Conservation (phyloP, 768 basidiomycete genomes). For the Punctularia strigosozonata region DNA sequence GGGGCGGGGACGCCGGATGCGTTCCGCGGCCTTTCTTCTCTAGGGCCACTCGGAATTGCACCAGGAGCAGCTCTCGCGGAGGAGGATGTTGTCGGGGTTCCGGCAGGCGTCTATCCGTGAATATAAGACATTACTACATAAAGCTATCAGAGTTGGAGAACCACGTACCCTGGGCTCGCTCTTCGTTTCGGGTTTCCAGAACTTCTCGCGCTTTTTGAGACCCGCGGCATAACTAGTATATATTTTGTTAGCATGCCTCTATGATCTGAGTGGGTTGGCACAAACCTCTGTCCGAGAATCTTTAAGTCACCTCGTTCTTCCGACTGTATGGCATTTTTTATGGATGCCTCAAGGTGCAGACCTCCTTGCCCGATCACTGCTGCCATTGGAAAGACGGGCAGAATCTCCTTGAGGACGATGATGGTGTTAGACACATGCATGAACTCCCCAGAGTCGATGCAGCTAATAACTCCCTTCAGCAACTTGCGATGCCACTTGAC, state of each 20-base stretch:
- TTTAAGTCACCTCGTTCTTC: conserved; percentile 82
- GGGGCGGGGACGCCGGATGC: conserved; percentile 9
- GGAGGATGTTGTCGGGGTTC: conserved; percentile 11
- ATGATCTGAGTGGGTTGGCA: conserved; percentile 6
- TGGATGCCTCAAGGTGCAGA: conserved; percentile 39
- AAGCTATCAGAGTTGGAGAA: not conserved
- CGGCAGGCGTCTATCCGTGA: conserved; percentile 6
- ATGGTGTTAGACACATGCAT: conserved; percentile 99
- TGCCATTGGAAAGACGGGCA: conserved; percentile 77
- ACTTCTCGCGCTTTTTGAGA: conserved; percentile 59
- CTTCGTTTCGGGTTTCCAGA: conserved; percentile 30
- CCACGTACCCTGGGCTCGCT: conserved; percentile 21
- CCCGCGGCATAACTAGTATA: conserved; percentile 53
- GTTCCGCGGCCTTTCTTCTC: too few species aligned
- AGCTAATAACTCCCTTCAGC: conserved; percentile 63
- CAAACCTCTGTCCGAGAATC: conserved; percentile 67
- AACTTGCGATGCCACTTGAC: conserved; percentile 76
- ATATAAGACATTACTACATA: conserved; percentile 1
- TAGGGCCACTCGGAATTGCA: too few species aligned
- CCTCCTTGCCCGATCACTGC: conserved; percentile 43
- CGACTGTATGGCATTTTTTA: conserved; percentile 55
- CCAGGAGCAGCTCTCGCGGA: not conserved
- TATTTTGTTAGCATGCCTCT: conserved; percentile 1
- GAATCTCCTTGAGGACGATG: conserved; percentile 82
- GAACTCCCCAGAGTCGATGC: conserved; percentile 81